Base-by-base conservation (phyloP, 23 red algal species). In the Gracilaria domingensis region DNA sequence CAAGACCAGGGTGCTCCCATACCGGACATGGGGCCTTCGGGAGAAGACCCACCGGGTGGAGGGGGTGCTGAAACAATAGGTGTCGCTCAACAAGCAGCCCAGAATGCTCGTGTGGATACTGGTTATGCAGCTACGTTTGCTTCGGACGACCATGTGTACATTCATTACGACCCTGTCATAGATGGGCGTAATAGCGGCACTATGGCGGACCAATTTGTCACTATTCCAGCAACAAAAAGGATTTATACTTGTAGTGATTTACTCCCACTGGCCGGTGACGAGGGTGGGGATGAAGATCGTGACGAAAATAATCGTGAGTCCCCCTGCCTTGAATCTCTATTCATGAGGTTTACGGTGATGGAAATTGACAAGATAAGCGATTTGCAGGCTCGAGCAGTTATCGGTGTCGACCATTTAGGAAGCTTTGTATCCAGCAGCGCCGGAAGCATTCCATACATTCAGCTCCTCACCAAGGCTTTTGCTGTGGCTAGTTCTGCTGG, bases 291-390 rank as follows among this genome's bases (percentile, higher is more conserved):
- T 21, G 18, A 38, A 20, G 4, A 82, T 20, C 13, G n/a, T 23
- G 54, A 39, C 18, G 3, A 51, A 39, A 20, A n/a, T 25, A 36
- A 29, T 40, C 37, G 12, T 49, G 1, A 55, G 51, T 55, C 51
- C 14, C 47, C 33, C 0, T 62, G 79, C 37, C 54, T 65, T 82
- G 30, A 82, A 32, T 40, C 34, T 33, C 39, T 82, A 0, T 53
- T 53, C 12, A 16, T 65, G 37, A 82, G 53, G 49, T 82, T 82
- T 23, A 82, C 79, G n/a, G 58, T 82, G 29, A 82, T 82, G 79
- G 79, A 82, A 65, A 82, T 82, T 23, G 79, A 82, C 35, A 82
- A 26, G 33, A 65, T 82, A 65, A 82, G 79, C 24, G 79, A 82
- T 23, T 24, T 82, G 32, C 79, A 82, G 54, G 79, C 79, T 12